Base-by-base conservation (phyloP, 495 filamentous ascomycete genomes). In the Aspergillus panamensis region DNA sequence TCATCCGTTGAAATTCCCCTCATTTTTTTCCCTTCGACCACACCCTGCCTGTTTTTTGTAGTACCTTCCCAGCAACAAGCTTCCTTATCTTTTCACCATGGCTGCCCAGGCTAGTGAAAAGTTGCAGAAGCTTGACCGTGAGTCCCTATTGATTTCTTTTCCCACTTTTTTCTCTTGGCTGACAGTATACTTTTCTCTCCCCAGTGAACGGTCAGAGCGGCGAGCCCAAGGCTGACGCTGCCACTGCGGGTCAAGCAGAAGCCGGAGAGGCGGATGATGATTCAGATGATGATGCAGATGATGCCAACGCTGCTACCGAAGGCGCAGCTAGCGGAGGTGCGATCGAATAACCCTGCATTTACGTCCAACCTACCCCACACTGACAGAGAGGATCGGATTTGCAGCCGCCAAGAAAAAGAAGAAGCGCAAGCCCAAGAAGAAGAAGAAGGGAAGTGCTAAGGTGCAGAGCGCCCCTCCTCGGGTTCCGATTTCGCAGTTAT, bases 381-480 rank as follows among this genome's bases (percentile, higher is more conserved):
- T 62, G 45, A 61, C 51, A 29, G 21, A 58, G 37, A 45, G 21
- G n/a, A 25, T 63, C 58, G 59, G 57, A 54, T 51, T 13, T 52
- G 33, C 51, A 81, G 75, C 71, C 44, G 75, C 74, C 54, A 91
- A 91, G 77, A 90, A 90, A 76, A 92, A 87, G 80, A 91, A 91
- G 79, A 89, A 88, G 78, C 89, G 84, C 79, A 82, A 82, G 71
- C 76, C 79, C 57, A 91, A 87, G 80, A 87, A 83, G 75, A 88
- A 87, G 82, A 87, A 87, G 77, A 83, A 80, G 74, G 70, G 75
- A 8, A 71, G 68, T 16, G 83, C 86, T 17, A 89, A 87, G 19
- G 77, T 82, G 53, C 91, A 96, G 75, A 87, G 87, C 29, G 78
- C 82, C 30, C 91, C 91, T 19, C 90, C 91, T 0, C 82, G 89